Base-by-base conservation (phyloP, 306 rosid genomes). In the Chamaecrista fasciculata region DNA sequence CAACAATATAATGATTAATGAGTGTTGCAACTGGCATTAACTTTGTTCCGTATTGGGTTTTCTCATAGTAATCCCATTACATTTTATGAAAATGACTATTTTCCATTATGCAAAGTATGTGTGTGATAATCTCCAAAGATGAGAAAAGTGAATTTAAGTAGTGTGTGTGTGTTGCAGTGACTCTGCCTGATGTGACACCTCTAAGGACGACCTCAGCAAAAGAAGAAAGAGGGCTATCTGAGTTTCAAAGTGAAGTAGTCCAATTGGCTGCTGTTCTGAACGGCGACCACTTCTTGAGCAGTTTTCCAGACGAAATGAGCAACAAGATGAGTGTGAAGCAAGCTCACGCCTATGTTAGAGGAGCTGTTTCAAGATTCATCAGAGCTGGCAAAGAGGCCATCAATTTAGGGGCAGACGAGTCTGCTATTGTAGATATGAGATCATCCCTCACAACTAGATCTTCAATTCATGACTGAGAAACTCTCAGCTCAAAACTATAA, bases 371-470 rank as follows among this genome's bases (percentile, higher is more conserved):
- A 15, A 84, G 99, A 79, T 95, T 95, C 89, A 76, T 87, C 50
- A 84, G 97, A 74, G 99, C 97, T 28, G 89, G 99, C 85, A 89
- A 88, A 83, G 97, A 89, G 79, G 99, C 99, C 59, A 81, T 87
- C 83, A 87, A 85, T 51, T 71, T 95, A 69, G 99, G 99, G 51
- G 99, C 97, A 4, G 86, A 85, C 55, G 80, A 85, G 25, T 85
- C 97, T 69, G 97, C 99, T 65, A 95, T 95, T 64, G 99, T 95
- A 31, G 97, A 95, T 77, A 95, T 91, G 99, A 91, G 99, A 86
- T 95, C 99, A 5, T 95, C 97, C 37, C 99, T 95, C 80, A 89
- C 99, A 29, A 95, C 99, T 36, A 91, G 99, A 80, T 76, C 97
- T 50, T 78, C 90, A 53, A 57, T 47, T 71, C 95, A 82, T 73